Evolutionary conservation across 352 stramenopile genomes (phyloP), one percentile per base, ranked within the genome.

Genomic region (Thalassiosira delicatula): DNA sequence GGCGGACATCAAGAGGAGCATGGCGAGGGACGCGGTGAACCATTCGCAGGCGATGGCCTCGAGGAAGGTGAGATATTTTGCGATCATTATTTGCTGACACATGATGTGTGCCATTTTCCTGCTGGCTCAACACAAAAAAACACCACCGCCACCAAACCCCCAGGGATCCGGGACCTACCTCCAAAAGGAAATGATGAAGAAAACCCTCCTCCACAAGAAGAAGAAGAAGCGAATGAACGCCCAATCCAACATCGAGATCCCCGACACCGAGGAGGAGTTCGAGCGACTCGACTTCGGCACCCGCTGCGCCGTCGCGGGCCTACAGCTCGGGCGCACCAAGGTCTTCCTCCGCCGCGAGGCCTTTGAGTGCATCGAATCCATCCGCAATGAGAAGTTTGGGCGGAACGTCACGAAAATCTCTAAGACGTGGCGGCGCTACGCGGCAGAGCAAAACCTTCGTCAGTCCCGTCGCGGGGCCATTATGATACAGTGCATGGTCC

Each of bases 251-350:
- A 89, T 94, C 2, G 76, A 79, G 9, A 88, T 90, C 30, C 91
- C 91, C 57, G 86, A 93, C 42, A 88, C 68, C 4, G 57, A 79
- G 42, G 79, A 89, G 46, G 83, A 93, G 25, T 94, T 94, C 51
- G 70, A 89, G 8, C 32, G 40, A 42, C 65, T 94, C 4, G 89
- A 92, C 57, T 93, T 93, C 82, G 63, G 78, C 0, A 90, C 86
- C 11, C 76, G 89, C 42, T 95, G 91, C 76, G 91, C 91, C 30
- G 88, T 94, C 29, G 89, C 91, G 91, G 89, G 95, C 84, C 70
- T 98, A 89, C 92, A 95, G 72, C 76, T 95, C 5, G 92, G 92
- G 19, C 67, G 86, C 14, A 95, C 89, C 21, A 95, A 94, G 72
- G 92, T 95, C 0, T 95, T 95, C 66, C 81, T 95, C 40, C 89